Evolutionary conservation across 768 basidiomycete species (phyloP).

Genomic region (Tulasnella sp.): DNA sequence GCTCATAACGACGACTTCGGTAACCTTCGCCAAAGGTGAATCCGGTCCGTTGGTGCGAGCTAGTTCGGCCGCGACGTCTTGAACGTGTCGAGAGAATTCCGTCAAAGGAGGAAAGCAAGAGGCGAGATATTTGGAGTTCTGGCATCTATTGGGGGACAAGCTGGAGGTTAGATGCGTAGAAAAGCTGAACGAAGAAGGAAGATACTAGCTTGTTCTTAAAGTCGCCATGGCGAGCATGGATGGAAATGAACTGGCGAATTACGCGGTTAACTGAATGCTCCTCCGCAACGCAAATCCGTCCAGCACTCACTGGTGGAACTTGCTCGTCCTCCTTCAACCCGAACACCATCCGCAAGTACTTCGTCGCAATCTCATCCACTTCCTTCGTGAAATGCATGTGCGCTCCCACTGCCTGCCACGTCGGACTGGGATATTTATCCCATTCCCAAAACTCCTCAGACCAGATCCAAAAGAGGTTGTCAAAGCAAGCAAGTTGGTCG

Average conservation of each 20-base stretch:
- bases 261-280: no score
- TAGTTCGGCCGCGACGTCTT: background rate
- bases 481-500: slow-evolving; percentile 30
- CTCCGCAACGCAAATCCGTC: background rate
- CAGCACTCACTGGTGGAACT: background rate
- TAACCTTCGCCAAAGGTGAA: background rate
- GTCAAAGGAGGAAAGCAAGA: background rate
- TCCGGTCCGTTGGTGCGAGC: background rate
- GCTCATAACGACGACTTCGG: background rate
- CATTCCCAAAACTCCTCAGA: slow-evolving; percentile 24
- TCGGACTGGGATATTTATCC: slow-evolving; percentile 29
- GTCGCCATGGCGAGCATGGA: background rate
- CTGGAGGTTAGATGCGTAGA: background rate
- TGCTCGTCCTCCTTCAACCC: background rate
- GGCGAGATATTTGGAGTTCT: background rate
- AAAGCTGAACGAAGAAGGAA: background rate
- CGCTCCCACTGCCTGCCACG: slow-evolving; percentile 28
- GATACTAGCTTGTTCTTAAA: background rate
- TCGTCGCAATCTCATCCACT: background rate
- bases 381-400: background rate
- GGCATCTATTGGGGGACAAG: background rate
- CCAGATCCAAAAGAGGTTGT: slow-evolving; percentile 28
- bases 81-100: background rate
- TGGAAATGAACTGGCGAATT: background rate
- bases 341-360: background rate